Evolutionary conservation across 345 rosid species (phyloP).

Genomic region (Eucalyptus polybractea): DNA sequence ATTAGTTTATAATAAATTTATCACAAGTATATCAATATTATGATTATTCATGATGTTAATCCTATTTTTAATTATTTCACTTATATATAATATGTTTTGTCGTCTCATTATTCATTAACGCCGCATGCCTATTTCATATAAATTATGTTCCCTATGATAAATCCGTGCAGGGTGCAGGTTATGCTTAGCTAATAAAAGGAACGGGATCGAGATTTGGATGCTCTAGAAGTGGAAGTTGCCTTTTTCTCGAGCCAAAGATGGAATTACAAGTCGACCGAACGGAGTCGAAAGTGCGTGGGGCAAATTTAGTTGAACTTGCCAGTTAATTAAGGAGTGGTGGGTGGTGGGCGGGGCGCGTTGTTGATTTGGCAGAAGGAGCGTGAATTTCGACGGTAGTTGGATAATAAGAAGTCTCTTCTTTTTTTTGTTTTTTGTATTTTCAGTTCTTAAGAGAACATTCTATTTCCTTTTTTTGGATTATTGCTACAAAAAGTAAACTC

Average conservation of each 20-base stretch:
- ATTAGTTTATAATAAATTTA: too few relatives aligned
- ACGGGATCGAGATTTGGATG: background rate
- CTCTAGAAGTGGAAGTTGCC: background rate
- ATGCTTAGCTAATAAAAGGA: background rate
- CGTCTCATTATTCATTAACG: background rate
- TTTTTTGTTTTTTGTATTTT: fast-evolving
- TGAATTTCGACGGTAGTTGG: background rate
- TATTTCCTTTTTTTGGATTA: background rate
- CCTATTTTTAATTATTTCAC: background rate
- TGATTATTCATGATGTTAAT: too few relatives aligned
- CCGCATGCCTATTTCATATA: background rate
- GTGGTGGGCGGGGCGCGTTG: background rate
- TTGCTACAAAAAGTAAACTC: background rate
- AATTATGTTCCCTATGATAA: background rate
- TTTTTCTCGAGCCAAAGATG: background rate
- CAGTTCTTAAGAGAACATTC: background rate
- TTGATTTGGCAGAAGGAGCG: background rate
- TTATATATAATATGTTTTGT: background rate
- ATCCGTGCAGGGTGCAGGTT: background rate
- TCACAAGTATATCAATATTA: too few relatives aligned
- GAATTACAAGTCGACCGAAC: background rate
- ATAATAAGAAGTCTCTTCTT: background rate
- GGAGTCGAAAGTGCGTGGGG: background rate
- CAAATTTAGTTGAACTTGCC: background rate
- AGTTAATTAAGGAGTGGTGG: background rate